Percentiles rank a stretch among this genome's conserved stretches.
Conservation (phyloP, 495 filamentous ascomycete genomes). For the Tuber borchii region DNA sequence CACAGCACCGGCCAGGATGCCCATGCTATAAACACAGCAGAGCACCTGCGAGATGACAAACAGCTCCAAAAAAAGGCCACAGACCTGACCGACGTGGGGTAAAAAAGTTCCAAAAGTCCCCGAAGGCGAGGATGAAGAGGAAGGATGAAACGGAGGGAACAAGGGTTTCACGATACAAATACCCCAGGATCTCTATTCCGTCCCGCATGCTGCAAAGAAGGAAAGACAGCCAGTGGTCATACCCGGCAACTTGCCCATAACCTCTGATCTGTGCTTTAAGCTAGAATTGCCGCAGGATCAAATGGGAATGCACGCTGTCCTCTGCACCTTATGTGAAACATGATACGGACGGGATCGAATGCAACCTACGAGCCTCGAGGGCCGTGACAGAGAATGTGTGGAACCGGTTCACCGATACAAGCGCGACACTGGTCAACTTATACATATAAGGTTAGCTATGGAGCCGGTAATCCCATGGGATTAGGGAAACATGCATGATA, state of each 20-base stretch:
- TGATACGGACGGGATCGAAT: not conserved
- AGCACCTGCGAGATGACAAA: not conserved
- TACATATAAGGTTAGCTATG: not conserved
- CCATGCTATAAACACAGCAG: not conserved
- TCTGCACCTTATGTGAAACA: not conserved
- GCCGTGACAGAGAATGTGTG: not conserved
- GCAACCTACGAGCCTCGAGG: not conserved
- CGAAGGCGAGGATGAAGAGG: not conserved
- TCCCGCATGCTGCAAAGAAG: not conserved
- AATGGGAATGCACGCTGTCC: not conserved
- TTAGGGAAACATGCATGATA: not conserved
- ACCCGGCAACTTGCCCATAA: not conserved
- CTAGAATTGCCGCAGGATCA: not conserved
- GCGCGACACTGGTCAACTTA: not conserved
- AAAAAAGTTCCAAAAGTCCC: not conserved
- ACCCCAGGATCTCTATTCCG: not conserved
- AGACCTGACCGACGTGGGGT: not conserved
- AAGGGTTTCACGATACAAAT: not conserved
- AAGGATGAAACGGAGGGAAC: not conserved
- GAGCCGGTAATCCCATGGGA: not conserved
- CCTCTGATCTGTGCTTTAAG: not conserved
- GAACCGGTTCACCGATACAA: not conserved
- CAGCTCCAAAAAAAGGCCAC: not conserved
- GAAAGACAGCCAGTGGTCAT: not conserved
- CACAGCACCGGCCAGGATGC: not conserved